Conservation (phyloP, 352 stramenopile genomes). For the Phytophthora megakarya region DNA sequence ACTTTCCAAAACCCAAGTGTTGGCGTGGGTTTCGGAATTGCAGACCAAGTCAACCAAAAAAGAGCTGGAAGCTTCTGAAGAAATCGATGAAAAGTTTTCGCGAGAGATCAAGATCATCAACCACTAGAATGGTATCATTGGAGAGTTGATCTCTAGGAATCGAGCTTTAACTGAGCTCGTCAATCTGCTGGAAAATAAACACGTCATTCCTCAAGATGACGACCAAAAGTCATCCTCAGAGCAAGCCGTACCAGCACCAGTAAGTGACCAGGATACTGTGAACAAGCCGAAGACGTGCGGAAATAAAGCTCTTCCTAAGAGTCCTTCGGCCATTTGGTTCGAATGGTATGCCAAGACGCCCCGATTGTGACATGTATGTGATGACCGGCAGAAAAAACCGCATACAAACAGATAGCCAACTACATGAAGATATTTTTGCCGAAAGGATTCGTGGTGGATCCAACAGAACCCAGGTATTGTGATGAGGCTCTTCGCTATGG, state of each 20-base stretch:
- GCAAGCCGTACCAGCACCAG: too few relatives aligned
- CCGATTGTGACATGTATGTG: constrained; percentile 4
- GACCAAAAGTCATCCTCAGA: background rate
- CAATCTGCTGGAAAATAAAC: too few relatives aligned
- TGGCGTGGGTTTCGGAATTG: constrained; percentile 6
- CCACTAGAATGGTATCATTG: constrained; percentile 10
- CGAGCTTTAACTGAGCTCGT: too few relatives aligned
- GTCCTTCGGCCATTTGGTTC: background rate
- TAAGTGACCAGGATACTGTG: too few relatives aligned
- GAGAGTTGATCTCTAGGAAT: constrained; percentile 13
- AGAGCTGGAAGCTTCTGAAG: background rate
- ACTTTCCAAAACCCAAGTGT: constrained; percentile 5
- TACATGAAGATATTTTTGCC: constrained; percentile 20
- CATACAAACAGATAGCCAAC: constrained; percentile 9
- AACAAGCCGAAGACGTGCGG: background rate
- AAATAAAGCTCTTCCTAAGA: background rate
- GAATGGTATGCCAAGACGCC: constrained; percentile 16
- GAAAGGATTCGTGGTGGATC: constrained; percentile 7
- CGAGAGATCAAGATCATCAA: constrained; percentile 7
- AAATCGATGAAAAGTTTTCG: background rate
- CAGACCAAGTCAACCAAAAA: too few relatives aligned
- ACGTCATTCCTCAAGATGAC: too few relatives aligned
- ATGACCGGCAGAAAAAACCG: constrained; percentile 10
- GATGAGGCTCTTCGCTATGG: too few relatives aligned
- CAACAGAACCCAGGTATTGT: too few relatives aligned